phyloP scores from a whole-genome alignment of 352 stramenopile species.

The Elongisporangium prolatum region DNA sequence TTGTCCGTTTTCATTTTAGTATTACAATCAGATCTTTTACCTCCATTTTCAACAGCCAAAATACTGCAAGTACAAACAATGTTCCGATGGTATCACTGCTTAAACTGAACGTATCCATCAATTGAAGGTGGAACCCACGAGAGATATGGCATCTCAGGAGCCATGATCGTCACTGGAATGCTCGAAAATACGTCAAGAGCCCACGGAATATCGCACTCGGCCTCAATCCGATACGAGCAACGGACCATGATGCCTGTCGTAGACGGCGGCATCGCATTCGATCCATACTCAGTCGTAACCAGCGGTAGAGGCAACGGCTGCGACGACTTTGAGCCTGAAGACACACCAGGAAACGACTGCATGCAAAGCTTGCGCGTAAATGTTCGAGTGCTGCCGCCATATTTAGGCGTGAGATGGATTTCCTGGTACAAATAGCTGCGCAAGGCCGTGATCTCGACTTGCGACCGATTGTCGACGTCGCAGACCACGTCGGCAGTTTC shows the following conservation, averaged over 20 bases:
- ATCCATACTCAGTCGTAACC: conserved; percentile 12
- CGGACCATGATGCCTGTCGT: conserved; percentile 41
- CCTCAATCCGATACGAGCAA: conserved; percentile 54
- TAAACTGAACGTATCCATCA: conserved; percentile 5
- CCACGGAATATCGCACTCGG: conserved; percentile 67
- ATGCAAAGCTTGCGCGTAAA: conserved; percentile 37
- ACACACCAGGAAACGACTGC: conserved; percentile 43
- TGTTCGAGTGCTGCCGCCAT: conserved; percentile 22
- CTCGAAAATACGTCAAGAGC: conserved; percentile 53
- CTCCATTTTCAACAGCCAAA: no score
- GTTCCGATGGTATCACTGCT: no score
- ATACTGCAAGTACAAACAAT: no score
- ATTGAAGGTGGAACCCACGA: conserved; percentile 19
- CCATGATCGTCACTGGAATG: conserved; percentile 54
- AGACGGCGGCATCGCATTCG: conserved; percentile 31
- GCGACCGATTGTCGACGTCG: conserved; percentile 55
- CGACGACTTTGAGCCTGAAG: conserved; percentile 19
- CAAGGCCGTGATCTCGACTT: conserved; percentile 55
- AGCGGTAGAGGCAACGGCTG: conserved; percentile 53
- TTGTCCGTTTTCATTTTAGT: no score
- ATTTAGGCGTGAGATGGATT: conserved; percentile 25
- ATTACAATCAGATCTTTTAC: no score
- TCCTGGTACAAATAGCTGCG: conserved; percentile 52
- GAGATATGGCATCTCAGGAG: conserved; percentile 19
- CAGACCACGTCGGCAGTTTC: conserved; percentile 59